phyloP scores from a whole-genome alignment of 805 yeast genomes.

The Metschnikowia lunata region DNA sequence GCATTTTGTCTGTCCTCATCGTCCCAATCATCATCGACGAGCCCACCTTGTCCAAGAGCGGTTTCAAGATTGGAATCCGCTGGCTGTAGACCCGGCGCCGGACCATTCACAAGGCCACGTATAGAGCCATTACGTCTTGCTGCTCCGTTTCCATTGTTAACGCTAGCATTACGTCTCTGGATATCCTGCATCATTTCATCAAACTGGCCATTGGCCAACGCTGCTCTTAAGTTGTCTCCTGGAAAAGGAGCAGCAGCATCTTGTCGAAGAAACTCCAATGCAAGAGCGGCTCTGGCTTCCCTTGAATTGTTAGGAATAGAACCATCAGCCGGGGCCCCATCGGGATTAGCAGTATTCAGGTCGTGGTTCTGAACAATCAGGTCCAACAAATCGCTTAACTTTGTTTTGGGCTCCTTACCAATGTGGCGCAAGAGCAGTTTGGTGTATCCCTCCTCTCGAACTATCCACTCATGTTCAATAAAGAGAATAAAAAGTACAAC shows the following conservation, averaged over 20 bases:
- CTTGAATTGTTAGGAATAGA: neutral
- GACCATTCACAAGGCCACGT: too few species aligned
- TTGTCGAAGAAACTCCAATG: constrained; percentile 15
- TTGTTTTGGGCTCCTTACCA: constrained; percentile 50
- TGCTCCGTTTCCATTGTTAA: too few species aligned
- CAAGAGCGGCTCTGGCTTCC: constrained; percentile 12
- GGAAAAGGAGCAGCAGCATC: constrained; percentile 8
- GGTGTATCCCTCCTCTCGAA: constrained; percentile 62
- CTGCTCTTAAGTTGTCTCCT: constrained; percentile 10
- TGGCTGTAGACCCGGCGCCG: too few species aligned
- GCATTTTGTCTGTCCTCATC: neutral
- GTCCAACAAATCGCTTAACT: constrained; percentile 32
- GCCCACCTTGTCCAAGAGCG: neutral
- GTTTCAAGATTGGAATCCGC: too few species aligned
- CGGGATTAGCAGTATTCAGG: too few species aligned
- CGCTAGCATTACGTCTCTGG: too few species aligned
- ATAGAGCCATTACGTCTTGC: too few species aligned
- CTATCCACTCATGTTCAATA: constrained; percentile 67
- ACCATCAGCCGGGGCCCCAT: too few species aligned
- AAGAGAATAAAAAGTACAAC: constrained; percentile 44
- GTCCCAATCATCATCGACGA: neutral
- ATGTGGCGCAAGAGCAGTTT: constrained; percentile 54
- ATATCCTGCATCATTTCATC: constrained; percentile 1
- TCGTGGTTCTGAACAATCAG: constrained; percentile 10
- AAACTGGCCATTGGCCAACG: constrained; percentile 11